phyloP scores from a whole-genome alignment of 345 rosid species.

The Streptanthus diversifolius region DNA sequence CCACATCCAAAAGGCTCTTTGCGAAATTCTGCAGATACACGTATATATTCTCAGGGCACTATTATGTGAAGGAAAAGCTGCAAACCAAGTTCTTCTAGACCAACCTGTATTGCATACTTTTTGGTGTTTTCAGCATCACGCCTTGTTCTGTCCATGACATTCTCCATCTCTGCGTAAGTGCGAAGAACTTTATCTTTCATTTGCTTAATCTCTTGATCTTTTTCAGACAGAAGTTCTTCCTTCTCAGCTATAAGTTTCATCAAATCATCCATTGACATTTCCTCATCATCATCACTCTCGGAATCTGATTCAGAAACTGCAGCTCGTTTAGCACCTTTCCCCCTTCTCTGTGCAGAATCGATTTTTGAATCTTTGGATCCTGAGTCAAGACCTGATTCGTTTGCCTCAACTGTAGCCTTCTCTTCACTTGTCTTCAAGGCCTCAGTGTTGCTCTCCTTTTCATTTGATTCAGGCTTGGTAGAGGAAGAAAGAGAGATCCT shows the following conservation, averaged over 20 bases:
- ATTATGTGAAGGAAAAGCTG: background rate
- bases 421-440: constrained; percentile 36
- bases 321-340: constrained; percentile 45
- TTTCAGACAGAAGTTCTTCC: constrained; percentile 60
- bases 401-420: constrained; percentile 42
- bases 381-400: constrained; percentile 52
- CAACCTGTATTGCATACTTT: constrained; percentile 84
- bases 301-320: constrained; percentile 72
- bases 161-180: constrained; percentile 84
- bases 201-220: constrained; percentile 54
- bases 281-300: constrained; percentile 45
- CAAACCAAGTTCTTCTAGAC: background rate
- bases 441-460: constrained; percentile 38
- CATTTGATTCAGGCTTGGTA: constrained; percentile 51
- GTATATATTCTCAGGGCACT: background rate
- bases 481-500: constrained; percentile 55
- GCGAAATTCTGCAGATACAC: constrained; percentile 61
- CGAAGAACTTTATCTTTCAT: constrained; percentile 86
- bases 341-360: constrained; percentile 37
- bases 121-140: constrained; percentile 93
- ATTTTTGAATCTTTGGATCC: constrained; percentile 35
- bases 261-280: constrained; percentile 63
- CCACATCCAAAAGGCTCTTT: constrained; percentile 76
- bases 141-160: constrained; percentile 80
- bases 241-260: constrained; percentile 66